A percentile compares a stretch with the other conserved stretches of the same genome.
Evolutionary conservation across 163 green algal species (phyloP).

Genomic region (Scenedesmus sp.): DNA sequence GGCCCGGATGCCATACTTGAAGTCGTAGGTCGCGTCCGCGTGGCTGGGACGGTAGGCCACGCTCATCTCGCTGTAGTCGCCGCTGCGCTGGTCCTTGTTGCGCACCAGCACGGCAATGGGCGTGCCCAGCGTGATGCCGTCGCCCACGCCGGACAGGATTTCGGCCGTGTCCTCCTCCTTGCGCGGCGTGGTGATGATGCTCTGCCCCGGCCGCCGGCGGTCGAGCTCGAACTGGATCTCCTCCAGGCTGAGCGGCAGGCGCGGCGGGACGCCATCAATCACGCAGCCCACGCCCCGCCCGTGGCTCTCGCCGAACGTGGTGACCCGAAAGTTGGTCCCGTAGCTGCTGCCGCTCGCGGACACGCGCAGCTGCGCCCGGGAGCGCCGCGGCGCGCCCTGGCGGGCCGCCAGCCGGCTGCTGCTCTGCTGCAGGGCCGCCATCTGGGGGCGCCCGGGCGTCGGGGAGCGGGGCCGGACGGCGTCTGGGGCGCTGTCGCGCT

Average conservation of each 20-base stretch:
- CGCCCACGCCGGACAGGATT: slow-evolving; percentile 86
- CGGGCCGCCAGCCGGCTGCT: too few species aligned
- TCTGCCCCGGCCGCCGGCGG: slow-evolving; percentile 92
- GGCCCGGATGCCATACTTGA: slow-evolving; percentile 99
- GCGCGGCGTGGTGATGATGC: slow-evolving; percentile 95
- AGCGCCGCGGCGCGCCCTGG: too few species aligned
- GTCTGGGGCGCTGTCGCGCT: too few species aligned
- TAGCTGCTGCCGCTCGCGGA: slow-evolving; percentile 71
- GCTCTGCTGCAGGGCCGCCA: slow-evolving; percentile 30
- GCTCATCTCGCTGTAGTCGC: slow-evolving; percentile 98
- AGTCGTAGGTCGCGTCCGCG: slow-evolving; percentile 99
- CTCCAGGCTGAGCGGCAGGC: slow-evolving; percentile 87
- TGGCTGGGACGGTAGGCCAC: slow-evolving; percentile 96
- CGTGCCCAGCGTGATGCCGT: slow-evolving; percentile 89
- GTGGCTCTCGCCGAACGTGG: slow-evolving; percentile 96
- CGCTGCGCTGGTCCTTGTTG: slow-evolving; percentile 95
- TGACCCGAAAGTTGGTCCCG: slow-evolving; percentile 82
- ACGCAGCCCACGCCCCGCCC: slow-evolving; percentile 97
- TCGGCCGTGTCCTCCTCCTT: slow-evolving; percentile 96
- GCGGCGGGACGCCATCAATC: slow-evolving; percentile 94
- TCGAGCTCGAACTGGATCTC: slow-evolving; percentile 94
- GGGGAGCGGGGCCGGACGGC: too few species aligned
- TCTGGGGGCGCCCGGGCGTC: too few species aligned
- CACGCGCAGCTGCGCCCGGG: too few species aligned
- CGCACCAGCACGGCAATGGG: slow-evolving; percentile 96